Conservation (phyloP, 345 rosid genomes). For the Atalantia buxifolia region DNA sequence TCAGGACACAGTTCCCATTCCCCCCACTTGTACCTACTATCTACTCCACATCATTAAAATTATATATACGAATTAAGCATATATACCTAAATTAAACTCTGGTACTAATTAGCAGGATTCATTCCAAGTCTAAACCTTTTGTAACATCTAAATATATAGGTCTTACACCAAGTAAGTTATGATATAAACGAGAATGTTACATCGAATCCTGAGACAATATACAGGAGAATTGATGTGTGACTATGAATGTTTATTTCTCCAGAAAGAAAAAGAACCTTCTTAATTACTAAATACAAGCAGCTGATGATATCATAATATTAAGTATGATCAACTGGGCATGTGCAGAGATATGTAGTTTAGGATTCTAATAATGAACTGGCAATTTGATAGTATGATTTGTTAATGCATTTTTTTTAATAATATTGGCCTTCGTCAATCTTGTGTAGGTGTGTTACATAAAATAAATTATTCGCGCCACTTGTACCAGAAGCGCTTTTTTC, state of each 20-base stretch:
- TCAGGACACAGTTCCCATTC: constrained; percentile 24
- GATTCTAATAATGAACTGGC: constrained; percentile 24
- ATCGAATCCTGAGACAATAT: too few relatives aligned
- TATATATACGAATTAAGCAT: too few relatives aligned
- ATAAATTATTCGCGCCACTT: neutral
- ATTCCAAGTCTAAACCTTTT: too few relatives aligned
- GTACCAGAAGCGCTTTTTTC: neutral
- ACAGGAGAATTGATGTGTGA: too few relatives aligned
- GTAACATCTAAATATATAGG: too few relatives aligned
- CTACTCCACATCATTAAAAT: too few relatives aligned
- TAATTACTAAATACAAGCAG: neutral
- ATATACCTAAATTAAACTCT: too few relatives aligned
- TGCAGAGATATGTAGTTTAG: neutral
- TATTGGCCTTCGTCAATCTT: neutral
- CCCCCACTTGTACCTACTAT: neutral
- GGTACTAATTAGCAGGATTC: too few relatives aligned
- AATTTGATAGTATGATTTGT: constrained; percentile 19
- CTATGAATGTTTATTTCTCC: too few relatives aligned
- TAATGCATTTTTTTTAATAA: neutral
- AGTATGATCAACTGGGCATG: constrained; percentile 7
- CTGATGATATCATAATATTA: neutral
- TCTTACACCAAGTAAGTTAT: too few relatives aligned
- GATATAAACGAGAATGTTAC: too few relatives aligned
- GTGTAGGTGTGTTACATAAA: neutral
- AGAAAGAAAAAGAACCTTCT: neutral